Evolutionary conservation across 495 filamentous ascomycete genomes (phyloP).

Genomic region (Astrothelium macrocarpum): DNA sequence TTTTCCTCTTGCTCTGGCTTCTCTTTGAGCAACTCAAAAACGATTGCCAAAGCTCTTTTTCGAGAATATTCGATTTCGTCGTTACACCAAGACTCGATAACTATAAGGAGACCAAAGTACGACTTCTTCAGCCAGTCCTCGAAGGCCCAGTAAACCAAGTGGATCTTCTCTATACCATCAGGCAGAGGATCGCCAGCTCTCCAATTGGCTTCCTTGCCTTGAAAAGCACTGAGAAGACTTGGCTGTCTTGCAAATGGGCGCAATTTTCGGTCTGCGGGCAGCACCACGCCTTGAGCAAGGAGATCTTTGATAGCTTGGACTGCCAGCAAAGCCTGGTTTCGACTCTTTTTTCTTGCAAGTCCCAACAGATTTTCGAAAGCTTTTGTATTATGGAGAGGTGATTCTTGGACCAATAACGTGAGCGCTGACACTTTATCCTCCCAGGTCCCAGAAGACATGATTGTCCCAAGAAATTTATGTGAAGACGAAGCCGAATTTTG

Average conservation of each 20-base stretch:
- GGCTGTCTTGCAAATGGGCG: constrained; percentile 72
- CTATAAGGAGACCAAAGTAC: constrained; percentile 84
- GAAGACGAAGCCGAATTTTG: constrained; percentile 59
- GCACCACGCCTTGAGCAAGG: constrained; percentile 72
- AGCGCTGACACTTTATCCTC: constrained; percentile 94
- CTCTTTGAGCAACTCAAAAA: constrained; percentile 81
- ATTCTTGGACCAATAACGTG: constrained; percentile 89
- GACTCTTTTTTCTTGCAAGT: constrained; percentile 78
- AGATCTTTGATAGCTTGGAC: constrained; percentile 88
- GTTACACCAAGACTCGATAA: constrained; percentile 80
- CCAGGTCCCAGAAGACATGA: constrained; percentile 92
- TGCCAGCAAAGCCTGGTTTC: constrained; percentile 88
- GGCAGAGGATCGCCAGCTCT: constrained; percentile 56
- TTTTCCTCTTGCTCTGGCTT: constrained; percentile 98
- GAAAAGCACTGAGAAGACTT: constrained; percentile 57
- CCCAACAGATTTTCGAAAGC: constrained; percentile 71
- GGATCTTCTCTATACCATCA: constrained; percentile 54
- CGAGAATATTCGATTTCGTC: constrained; percentile 91
- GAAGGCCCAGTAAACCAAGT: constrained; percentile 82
- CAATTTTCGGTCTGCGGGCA: constrained; percentile 75
- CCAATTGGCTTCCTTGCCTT: constrained; percentile 52
- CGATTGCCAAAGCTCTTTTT: constrained; percentile 72
- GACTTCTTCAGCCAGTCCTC: constrained; percentile 89
- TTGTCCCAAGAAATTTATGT: constrained; percentile 86
- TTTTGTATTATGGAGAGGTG: constrained; percentile 83